Evolutionary conservation across 164 flowering plant species (phyloP).

Genomic region (Platanus orientalis): DNA sequence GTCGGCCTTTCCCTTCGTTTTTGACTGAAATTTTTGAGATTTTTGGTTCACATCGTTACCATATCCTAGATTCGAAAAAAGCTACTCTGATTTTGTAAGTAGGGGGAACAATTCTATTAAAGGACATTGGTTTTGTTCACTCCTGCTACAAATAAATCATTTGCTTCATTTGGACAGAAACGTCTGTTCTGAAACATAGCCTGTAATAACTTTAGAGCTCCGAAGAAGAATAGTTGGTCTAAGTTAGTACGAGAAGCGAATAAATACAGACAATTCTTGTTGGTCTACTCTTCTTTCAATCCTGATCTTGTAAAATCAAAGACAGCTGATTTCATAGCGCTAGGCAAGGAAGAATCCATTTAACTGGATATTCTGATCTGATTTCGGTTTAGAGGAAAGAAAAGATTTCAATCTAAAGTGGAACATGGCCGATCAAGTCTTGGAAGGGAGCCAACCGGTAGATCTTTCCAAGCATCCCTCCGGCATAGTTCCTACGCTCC

Average conservation of each 20-base stretch:
- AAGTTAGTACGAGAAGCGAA: no score
- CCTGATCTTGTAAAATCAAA: no score
- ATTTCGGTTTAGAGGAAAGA: neutral
- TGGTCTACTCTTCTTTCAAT: no score
- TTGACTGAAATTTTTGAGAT: neutral
- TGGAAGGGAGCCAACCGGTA: conserved; percentile 27
- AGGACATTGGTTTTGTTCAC: no score
- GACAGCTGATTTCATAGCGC: no score
- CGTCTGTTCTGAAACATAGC: no score
- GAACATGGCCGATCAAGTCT: conserved; percentile 17
- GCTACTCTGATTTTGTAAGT: neutral
- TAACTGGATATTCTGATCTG: neutral
- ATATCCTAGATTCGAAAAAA: neutral
- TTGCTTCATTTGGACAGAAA: no score
- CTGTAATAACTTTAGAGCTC: no score
- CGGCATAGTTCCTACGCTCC: conserved; percentile 22
- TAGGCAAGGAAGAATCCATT: neutral
- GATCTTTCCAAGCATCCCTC: conserved; percentile 26
- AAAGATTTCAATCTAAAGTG: neutral
- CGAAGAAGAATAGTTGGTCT: no score
- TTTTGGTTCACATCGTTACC: neutral
- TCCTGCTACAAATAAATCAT: no score
- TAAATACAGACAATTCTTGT: no score
- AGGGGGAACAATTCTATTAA: no score
- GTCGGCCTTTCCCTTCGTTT: neutral